Base-by-base conservation (phyloP, 2,329 filamentous ascomycete species). In the Aspergillus sp. region DNA sequence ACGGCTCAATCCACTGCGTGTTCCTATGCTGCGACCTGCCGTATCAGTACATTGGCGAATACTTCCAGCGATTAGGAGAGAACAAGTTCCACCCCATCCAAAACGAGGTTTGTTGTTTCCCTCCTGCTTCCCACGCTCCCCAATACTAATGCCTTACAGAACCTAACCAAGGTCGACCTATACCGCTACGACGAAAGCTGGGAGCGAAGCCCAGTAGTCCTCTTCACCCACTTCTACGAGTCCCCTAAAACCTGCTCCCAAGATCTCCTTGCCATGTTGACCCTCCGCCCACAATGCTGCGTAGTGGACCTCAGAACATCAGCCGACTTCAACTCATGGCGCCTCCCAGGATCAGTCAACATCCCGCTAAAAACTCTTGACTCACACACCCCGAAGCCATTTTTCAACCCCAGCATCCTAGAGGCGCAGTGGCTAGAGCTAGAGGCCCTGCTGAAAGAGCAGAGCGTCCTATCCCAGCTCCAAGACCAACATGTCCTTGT, bases 1-100 rank as follows among this genome's bases (percentile, higher is more conserved):
- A 79, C 33, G 80, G 81, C 1, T 71, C 77, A 50, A 73, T 82
- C 2, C 76, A 81, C 59, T 84, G 81, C 46, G 83, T 84, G 0
- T 87, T 87, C 67, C 68, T 86, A 3, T 87, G 84, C 70, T 86
- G 84, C 57, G 85, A 88, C 56, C 62, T 87, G 24, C 85, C 85
- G 0, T 87, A 87, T 61, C 84, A 87, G 65, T 87, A 87, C 58
- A 79, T 87, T 45, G 74, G 79, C 23, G 82, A 83, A 62, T 87
- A 87, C 64, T 87, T 86, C 62, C 75, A 81, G 24, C 85, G 84
- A 62, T 72, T 86, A 11, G 78, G 75, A 2, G 62, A 74, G 1
- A 71, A 73, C 2, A 69, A 80, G 47, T 86, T 86, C 64, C 79
- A 77, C 2, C 68, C 77, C 0, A 83, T 85, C 35, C 69, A 71